These are phyloP conservation scores for Pseudogymnoascus sp. DNA, from an alignment of 2,329 filamentous ascomycete genomes.

Conservation along the genomic window DNA sequence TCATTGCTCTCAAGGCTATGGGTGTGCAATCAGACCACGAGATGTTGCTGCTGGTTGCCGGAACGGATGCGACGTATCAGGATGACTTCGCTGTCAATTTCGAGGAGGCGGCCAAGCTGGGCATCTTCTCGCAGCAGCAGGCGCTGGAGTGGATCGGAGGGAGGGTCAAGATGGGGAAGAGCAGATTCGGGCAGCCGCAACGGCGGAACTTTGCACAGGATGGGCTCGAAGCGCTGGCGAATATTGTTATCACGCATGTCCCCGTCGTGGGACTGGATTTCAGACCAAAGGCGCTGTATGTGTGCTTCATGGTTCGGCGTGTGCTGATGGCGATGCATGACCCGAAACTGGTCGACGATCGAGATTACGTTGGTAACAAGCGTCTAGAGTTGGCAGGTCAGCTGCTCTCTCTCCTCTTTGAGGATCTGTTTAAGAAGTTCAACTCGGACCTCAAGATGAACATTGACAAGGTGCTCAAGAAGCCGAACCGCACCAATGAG, in stretches of 20 bases:
- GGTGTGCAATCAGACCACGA: constrained; percentile 92
- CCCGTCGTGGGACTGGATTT: constrained; percentile 88
- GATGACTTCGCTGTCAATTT: constrained; percentile 95
- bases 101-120: constrained; percentile 76
- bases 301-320: constrained; percentile 94
- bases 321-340: constrained; percentile 92
- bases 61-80: constrained; percentile 79
- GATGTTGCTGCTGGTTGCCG: constrained; percentile 84
- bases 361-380: constrained; percentile 98
- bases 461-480: constrained; percentile 92
- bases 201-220: constrained; percentile 81
- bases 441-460: constrained; percentile 80
- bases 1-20: constrained; percentile 85
- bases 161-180: constrained; percentile 74
- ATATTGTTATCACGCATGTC: constrained; percentile 90
- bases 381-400: constrained; percentile 90
- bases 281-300: constrained; percentile 90
- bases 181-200: constrained; percentile 41
- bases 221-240: constrained; percentile 83
- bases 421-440: constrained; percentile 97
- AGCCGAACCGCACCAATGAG: constrained; percentile 78
- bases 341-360: constrained; percentile 81
- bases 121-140: constrained; percentile 88
- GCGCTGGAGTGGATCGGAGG: constrained; percentile 86
- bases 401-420: constrained; percentile 85